Evolutionary conservation across 2,329 filamentous ascomycete species (phyloP), one percentile per base, ranked within the genome.

Genomic region (Verticillium nubilum): DNA sequence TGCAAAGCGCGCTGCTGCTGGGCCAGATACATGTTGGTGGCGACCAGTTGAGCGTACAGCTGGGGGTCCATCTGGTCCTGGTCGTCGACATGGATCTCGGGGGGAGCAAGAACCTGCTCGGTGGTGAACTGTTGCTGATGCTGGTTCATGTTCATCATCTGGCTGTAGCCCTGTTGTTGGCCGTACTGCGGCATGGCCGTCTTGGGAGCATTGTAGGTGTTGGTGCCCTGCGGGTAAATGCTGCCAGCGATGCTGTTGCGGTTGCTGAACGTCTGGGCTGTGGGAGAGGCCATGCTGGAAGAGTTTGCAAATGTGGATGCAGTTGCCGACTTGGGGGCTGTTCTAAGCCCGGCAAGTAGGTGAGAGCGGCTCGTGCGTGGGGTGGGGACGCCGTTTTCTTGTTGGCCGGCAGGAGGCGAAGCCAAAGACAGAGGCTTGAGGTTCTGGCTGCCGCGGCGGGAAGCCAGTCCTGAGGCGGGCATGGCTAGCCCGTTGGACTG

Each of bases 1-100:
- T 98, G 93, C 57, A 98, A 86, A 64, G 91, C 89, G 77, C 97
- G 92, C 76, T 98, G 94, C 76, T 97, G 93, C 71, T 97, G 92
- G 47, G 92, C 92, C 56, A 99, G 83, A 70, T 96, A 96, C 72
- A 95, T 78, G 73, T 97, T 97, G 68, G 92, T 96, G 60, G 92
- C 90, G 69, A 97, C 85, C 64, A 98, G 81, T 75, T 97, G 92
- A 58, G 92, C 91, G 66, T 97, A 95, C 58, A 96, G 75, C 62
- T 86, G 88, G 57, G 93, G 92, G 68, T 98, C 95, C 78, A 96
- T 90, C 66, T 87, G 82, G 62, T 90, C 84, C 67, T 87, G 83
- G 64, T 88, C 85, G 61, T 88, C 84, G 57, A 95, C 83, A 68
- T 91, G 84, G 62, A 97, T 81, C 68, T 90, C 85, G 4, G 93